Base-by-base conservation (phyloP, 176 grass and related monocot species). In the Phoenix dactylifera region DNA sequence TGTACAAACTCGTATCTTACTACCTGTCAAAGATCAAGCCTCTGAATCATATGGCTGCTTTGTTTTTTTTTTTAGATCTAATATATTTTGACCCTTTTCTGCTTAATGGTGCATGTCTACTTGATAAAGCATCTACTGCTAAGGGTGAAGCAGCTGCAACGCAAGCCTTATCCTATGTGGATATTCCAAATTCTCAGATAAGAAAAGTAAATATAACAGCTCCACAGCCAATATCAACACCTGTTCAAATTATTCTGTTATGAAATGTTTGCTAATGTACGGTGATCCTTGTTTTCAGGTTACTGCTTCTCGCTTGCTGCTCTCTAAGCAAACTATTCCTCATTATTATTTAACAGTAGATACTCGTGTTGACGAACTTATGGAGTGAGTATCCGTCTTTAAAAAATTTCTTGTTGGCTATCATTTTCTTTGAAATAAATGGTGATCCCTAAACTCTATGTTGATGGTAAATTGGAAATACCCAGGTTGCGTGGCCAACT, bases 341-440 rank as follows among this genome's bases (percentile, higher is more conserved):
- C 92, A 96, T 76, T 96, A 96, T 69, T 96, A 96, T 71, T 76
- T 96, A 72, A 87, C 83, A 75, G 83, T 90, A 50, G 87, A 96
- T 49, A 60, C 80, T 24, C 35, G 80, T 60, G 92, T 90, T 19
- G 92, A 96, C 69, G 88, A 90, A 35, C 83, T 96, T 66, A 80
- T 90, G 65, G 79, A 82, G 86, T 96, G 54, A 90, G 79, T 72
- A 60, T 84, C 18, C 28, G n/a, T 44, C 9, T 14, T 14, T 14
- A 44, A 44, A 44, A 14, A 1, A 14, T 44, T 44, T 44, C 35
- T 12, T 44, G 35, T 44, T 44, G 35, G 35, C 35, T 44, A 12
- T 44, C 12, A 1, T 44, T 44, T 9, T 44, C 35, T 44, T 44
- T 44, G 35, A 44, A 44, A 12, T 65, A 52, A 26, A 50, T 17